phyloP scores from a whole-genome alignment of 441 rosid genomes.

The Populus hybrid region DNA sequence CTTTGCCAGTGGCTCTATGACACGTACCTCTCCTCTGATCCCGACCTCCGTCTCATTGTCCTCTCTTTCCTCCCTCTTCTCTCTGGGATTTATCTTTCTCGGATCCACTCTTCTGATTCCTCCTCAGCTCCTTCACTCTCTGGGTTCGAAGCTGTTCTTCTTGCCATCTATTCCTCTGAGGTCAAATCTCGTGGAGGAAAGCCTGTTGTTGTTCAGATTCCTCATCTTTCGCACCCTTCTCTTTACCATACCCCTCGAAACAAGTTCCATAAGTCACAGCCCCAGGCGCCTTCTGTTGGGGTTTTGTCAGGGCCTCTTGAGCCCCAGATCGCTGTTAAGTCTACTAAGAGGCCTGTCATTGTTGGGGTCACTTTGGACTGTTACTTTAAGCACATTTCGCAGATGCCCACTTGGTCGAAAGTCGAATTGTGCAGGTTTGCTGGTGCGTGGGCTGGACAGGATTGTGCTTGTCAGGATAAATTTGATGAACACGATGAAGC shows the following conservation, averaged over 20 bases:
- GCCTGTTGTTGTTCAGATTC: slow-evolving; percentile 58
- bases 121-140: slow-evolving; percentile 61
- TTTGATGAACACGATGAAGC: too few relatives aligned
- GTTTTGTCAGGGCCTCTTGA: slow-evolving; percentile 64
- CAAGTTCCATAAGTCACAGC: slow-evolving; percentile 15
- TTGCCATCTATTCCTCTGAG: slow-evolving; percentile 75
- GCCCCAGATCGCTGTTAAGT: too few relatives aligned
- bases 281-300: slow-evolving; percentile 47
- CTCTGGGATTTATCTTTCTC: slow-evolving; percentile 60
- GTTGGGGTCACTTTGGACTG: too few relatives aligned
- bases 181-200: slow-evolving; percentile 74
- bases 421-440: too few relatives aligned
- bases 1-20: slow-evolving; percentile 97
- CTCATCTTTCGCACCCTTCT: slow-evolving; percentile 90
- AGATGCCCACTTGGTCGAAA: too few relatives aligned
- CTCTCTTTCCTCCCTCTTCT: slow-evolving; percentile 79
- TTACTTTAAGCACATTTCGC: too few relatives aligned
- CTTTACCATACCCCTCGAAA: slow-evolving; percentile 72
- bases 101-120: slow-evolving; percentile 61
- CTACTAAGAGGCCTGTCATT: too few relatives aligned
- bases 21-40: slow-evolving; percentile 69
- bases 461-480: too few relatives aligned
- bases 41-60: slow-evolving; percentile 75
- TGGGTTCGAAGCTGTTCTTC: slow-evolving; percentile 91
- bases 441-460: too few relatives aligned